Evolutionary conservation across 2,329 filamentous ascomycete genomes (phyloP).

Genomic region (Pseudogymnoascus sp.): DNA sequence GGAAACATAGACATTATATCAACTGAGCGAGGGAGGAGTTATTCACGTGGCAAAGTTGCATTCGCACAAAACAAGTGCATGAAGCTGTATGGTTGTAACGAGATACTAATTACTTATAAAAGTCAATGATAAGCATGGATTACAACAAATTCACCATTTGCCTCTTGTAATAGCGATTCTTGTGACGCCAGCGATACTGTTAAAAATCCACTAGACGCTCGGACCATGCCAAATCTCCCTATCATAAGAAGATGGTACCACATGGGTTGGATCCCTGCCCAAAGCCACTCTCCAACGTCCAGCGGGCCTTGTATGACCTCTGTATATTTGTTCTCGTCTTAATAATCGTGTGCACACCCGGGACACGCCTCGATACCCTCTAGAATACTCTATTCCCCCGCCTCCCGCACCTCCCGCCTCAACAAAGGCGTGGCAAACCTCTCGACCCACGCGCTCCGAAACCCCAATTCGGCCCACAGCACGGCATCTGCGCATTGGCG

Average conservation of each 20-base stretch:
- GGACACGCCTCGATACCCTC: not conserved
- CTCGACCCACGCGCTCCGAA: not conserved
- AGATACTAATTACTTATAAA: not conserved
- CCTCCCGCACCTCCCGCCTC: not conserved
- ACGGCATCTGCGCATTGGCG: conserved; percentile 10
- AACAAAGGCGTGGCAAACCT: not conserved
- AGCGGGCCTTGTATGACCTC: conserved; percentile 3
- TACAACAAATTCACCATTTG: not conserved
- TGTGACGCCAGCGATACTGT: not conserved
- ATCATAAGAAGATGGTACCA: not conserved
- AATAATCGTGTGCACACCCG: not conserved
- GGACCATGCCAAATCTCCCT: conserved; percentile 2
- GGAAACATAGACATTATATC: conserved; percentile 1
- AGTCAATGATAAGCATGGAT: not conserved
- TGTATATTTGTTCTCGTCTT: not conserved
- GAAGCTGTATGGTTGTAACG: not conserved
- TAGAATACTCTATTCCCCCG: not conserved
- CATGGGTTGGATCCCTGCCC: conserved; percentile 1
- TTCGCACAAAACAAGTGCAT: not conserved
- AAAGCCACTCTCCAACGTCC: conserved; percentile 4
- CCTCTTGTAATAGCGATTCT: not conserved
- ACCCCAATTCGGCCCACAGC: not conserved
- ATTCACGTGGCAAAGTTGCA: not conserved
- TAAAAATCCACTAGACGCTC: not conserved
- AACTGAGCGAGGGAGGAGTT: not conserved